Evolutionary conservation across 257 asterid species (phyloP).

Genomic region (Avicennia marina): DNA sequence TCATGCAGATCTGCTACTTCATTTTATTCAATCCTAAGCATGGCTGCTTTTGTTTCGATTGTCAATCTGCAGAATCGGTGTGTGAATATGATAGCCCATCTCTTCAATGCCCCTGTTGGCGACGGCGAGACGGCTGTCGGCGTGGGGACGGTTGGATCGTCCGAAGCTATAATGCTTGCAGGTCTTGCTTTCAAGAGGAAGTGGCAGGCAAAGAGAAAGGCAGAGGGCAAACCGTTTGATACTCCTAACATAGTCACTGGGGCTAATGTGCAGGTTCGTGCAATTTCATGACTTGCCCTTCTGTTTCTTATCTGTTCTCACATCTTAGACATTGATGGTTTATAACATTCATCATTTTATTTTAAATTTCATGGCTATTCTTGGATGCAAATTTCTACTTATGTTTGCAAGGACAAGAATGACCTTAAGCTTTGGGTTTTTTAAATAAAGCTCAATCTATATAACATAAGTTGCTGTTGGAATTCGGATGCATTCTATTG

Average conservation of each 20-base stretch:
- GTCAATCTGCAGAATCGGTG: slow-evolving; percentile 45
- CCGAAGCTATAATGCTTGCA: slow-evolving; percentile 67
- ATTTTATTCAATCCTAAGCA: not conserved
- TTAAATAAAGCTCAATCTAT: no score
- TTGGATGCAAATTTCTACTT: no score
- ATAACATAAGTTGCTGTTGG: no score
- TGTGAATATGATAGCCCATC: slow-evolving; percentile 59
- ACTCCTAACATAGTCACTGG: slow-evolving; percentile 59
- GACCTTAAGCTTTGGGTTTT: no score
- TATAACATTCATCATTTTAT: no score
- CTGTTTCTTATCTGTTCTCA: no score
- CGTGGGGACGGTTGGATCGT: slow-evolving; percentile 61
- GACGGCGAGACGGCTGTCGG: slow-evolving; percentile 46
- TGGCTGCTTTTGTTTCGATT: not conserved
- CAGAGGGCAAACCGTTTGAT: slow-evolving; percentile 43
- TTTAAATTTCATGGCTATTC: no score
- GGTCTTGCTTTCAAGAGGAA: slow-evolving; percentile 65
- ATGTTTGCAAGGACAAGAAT: no score
- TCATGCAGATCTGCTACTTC: no score
- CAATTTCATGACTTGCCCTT: no score
- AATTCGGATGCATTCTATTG: not conserved
- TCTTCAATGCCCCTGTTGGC: slow-evolving; percentile 49
- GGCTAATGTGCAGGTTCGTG: slow-evolving; percentile 50
- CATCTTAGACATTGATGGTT: no score
- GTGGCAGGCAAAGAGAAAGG: slow-evolving; percentile 56